Conservation (phyloP, 768 basidiomycete genomes). For the Pulveroboletus sp. region DNA sequence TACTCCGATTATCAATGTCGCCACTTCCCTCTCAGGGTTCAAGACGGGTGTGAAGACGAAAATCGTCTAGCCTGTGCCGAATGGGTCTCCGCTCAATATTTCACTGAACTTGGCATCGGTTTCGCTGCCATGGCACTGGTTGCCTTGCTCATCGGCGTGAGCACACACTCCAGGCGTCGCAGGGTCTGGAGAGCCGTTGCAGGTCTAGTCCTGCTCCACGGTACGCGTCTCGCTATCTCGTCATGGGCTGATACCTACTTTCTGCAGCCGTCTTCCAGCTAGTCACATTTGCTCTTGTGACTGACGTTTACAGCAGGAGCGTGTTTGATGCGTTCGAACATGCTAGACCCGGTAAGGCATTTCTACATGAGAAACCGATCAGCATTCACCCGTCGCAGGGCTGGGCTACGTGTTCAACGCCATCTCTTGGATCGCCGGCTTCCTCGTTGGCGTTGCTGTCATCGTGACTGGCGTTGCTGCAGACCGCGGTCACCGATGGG, state of each 20-base stretch:
- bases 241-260: not conserved
- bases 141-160: conserved; percentile 62
- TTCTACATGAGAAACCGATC: not conserved
- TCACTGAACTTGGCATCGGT: conserved; percentile 58
- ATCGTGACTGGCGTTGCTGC: conserved; percentile 57
- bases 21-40: conserved; percentile 53
- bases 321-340: conserved; percentile 48
- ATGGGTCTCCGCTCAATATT: conserved; percentile 70
- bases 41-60: conserved; percentile 45
- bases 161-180: conserved; percentile 65
- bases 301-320: conserved; percentile 49
- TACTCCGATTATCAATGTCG: conserved; percentile 61
- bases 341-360: conserved; percentile 53
- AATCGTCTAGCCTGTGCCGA: conserved; percentile 56
- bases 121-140: conserved; percentile 55
- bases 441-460: conserved; percentile 50
- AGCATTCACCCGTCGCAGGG: conserved; percentile 37
- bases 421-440: conserved; percentile 55
- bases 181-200: conserved; percentile 76
- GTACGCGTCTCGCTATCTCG: conserved; percentile 28
- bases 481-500: conserved; percentile 54
- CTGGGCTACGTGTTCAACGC: conserved; percentile 54
- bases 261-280: conserved; percentile 54
- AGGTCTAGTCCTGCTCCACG: conserved; percentile 56
- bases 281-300: conserved; percentile 57